Base-by-base conservation (phyloP, 768 basidiomycete species). In the Tubosaeta sp. region DNA sequence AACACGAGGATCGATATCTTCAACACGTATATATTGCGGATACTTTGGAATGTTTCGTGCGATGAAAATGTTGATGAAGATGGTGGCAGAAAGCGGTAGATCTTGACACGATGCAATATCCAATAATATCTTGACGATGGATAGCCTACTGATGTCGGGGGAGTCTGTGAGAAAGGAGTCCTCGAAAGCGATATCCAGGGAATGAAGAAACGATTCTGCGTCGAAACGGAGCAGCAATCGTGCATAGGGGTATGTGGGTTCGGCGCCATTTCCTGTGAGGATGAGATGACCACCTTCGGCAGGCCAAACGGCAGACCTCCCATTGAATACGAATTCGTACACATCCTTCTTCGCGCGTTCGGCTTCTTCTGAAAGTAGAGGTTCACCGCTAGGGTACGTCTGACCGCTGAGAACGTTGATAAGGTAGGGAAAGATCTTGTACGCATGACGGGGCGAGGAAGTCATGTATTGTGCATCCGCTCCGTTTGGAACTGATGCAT, bases 41-140 rank as follows among this genome's bases (percentile, higher is more conserved):
- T 98, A 99, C 71, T 97, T 98, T 0, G 96, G 92, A 11, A 96
- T 82, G 67, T 98, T 99, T 52, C 94, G 86, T 4, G 96, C 91
- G 50, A 98, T 79, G 69, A 99, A 99, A 54, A 99, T 98, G 63
- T 94, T 84, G 44, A 95, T 77, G 67, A 99, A 90, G 3, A 90
- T 93, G 51, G 73, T 71, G 63, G 90, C 92, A 35, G 76, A 68
- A 25, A 79, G 68, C 0, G 81, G 70, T 24, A 93, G 69, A 44
- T 76, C 74, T 21, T 70, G 71, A 46, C 72, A 64, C 6, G 81
- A 73, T 6, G 86, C 58, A 31, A 94, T 83, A 61, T 97, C 93
- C 50, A 94, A 76, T 31, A 97, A 73, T 48, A 92, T 85, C 59
- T 86, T 86, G 62, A 94, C 74, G 56, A 97, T 84, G 51, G 87